Evolutionary conservation across 1,284 basidiomycete species (phyloP), one percentile per base, ranked within the genome.

Genomic region (Stygiomarasmius scandens): DNA sequence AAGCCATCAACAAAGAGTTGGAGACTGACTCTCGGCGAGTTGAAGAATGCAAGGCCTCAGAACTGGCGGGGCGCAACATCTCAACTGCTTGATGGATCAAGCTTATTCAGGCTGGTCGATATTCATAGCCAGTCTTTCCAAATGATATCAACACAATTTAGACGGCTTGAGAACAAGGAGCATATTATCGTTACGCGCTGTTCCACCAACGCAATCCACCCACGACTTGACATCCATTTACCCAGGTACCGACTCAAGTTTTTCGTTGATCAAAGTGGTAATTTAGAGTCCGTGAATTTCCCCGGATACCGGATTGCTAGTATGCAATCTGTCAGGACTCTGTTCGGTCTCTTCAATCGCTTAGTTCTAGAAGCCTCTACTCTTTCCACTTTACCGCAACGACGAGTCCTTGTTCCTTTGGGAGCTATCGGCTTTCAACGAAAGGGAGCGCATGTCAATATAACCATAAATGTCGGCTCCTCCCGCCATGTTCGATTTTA

Each of bases 401-500:
- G 29, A n/a, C 46, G 36, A 12, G 36, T 56, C 9, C 55, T 56
- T 0, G 38, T 56, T 36, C 55, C 55, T 20, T 34, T 23, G 16
- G 55, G 55, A 4, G 1, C 4, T 23, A 29, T 56, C 10, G 16
- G 5, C 16, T 47, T 24, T 23, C 11, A 14, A 11, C 4, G 20
- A 27, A 27, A 47, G 5, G 45, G 45, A 19, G 45, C 9, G 11
- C 16, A 22, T 20, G 45, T 23, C 45, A 22, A 10, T 11, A 20
- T 47, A 10, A 22, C 20, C 19, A 47, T 47, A 5, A 12, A 47
- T 22, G 16, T 27, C 0, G 41, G 45, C 20, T 12, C 38, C 46
- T 23, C 55, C 16, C 56, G 24, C 14, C 6, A 41, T 16, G n/a
- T n/a, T 41, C 38, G 38, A 5, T 77, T 73, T 61, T 67, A 74